Conservation (phyloP, 1,284 basidiomycete species). For the Vanrija pseudolonga region DNA sequence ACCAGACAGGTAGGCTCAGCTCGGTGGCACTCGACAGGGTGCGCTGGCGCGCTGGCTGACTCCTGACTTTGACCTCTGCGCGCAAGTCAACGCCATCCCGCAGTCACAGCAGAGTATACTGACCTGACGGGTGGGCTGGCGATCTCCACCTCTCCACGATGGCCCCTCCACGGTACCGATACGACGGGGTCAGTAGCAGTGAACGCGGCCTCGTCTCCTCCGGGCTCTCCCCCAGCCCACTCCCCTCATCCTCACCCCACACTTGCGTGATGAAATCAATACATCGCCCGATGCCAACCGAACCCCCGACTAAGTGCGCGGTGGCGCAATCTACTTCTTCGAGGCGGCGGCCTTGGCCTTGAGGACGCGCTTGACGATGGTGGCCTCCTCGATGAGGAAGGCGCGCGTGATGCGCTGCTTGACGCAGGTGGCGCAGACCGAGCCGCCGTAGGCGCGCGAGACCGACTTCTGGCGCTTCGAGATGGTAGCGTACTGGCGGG, state of each 20-base stretch:
- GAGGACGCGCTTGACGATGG: slow-evolving; percentile 99
- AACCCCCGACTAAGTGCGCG: slow-evolving; percentile 7
- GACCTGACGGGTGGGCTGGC: no score
- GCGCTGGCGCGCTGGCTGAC: no score
- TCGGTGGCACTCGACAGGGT: no score
- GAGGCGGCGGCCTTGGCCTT: slow-evolving; percentile 62
- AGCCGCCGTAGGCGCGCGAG: slow-evolving; percentile 89
- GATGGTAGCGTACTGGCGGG: slow-evolving; percentile 85
- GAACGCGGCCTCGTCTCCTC: not conserved
- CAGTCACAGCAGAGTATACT: no score
- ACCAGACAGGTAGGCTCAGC: no score
- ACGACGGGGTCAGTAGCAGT: no score
- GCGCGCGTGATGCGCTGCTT: slow-evolving; percentile 94
- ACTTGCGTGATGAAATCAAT: slow-evolving; percentile 21
- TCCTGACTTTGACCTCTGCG: no score
- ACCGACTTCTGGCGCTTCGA: slow-evolving; percentile 96
- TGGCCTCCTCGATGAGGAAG: slow-evolving; percentile 98
- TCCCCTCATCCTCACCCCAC: not conserved
- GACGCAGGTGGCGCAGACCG: slow-evolving; percentile 87
- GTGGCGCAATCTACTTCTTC: slow-evolving; percentile 44
- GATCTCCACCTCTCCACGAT: no score
- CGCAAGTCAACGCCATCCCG: no score
- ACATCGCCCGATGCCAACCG: slow-evolving; percentile 22
- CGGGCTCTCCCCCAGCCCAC: not conserved
- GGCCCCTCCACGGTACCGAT: no score